These are phyloP conservation scores for Zygotorulaspora sp. DNA, from an alignment of 805 yeast species.

Conservation along the genomic window DNA sequence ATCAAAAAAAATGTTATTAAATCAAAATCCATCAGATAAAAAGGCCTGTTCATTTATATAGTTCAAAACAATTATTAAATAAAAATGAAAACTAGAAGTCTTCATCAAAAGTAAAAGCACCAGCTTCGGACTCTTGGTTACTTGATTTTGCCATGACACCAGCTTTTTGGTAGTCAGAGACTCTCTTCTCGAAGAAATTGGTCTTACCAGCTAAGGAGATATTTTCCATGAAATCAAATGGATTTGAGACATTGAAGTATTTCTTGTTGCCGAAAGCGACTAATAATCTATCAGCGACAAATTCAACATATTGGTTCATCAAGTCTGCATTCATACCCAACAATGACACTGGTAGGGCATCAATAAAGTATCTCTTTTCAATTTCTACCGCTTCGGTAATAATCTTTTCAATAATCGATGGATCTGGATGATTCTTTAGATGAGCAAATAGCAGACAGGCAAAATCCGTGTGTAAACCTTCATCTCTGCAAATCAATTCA, in stretches of 20 bases:
- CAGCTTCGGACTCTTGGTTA: conserved; percentile 45
- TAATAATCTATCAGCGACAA: conserved; percentile 92
- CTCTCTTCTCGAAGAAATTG: conserved; percentile 98
- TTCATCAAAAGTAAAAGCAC: conserved; percentile 81
- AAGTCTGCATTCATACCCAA: conserved; percentile 91
- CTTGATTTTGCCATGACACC: conserved; percentile 88
- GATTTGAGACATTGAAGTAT: conserved; percentile 81
- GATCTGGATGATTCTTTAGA: conserved; percentile 81
- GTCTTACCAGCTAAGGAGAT: conserved; percentile 98
- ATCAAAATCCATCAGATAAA: background rate
- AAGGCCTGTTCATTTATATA: conserved; percentile 2
- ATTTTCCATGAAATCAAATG: conserved; percentile 98
- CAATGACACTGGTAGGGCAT: conserved; percentile 88
- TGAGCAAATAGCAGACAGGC: conserved; percentile 94
- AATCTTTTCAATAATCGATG: conserved; percentile 72
- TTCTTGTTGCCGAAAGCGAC: conserved; percentile 89
- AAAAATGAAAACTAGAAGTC: conserved; percentile 63
- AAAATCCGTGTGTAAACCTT: conserved; percentile 97
- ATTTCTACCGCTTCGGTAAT: conserved; percentile 93
- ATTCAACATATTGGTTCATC: conserved; percentile 98
- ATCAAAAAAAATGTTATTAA: background rate
- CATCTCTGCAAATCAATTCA: conserved; percentile 96
- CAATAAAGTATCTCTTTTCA: conserved; percentile 91
- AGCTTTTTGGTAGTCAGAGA: conserved; percentile 97
- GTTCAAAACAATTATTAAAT: background rate